Conservation (phyloP, 2,329 filamentous ascomycete genomes). For the Ophiocordyceps camponoti-floridani region DNA sequence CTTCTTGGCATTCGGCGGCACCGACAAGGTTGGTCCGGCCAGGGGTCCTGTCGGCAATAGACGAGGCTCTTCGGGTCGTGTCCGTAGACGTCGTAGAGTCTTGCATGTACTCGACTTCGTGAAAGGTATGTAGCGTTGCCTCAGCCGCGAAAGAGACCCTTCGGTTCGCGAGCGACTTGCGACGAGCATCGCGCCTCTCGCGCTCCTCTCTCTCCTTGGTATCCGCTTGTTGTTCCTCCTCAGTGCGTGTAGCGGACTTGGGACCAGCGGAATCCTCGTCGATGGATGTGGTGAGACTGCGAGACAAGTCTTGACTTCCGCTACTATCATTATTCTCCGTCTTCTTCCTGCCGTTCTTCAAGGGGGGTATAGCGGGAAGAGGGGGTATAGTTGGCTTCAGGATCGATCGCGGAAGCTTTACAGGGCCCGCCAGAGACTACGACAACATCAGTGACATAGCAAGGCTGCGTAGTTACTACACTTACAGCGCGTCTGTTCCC, state of each 20-base stretch:
- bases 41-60: slow-evolving; percentile 19
- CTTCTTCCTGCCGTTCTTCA: slow-evolving; percentile 21
- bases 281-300: neutral
- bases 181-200: slow-evolving; percentile 67
- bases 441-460: slow-evolving; percentile 3
- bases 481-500: slow-evolving; percentile 68
- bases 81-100: slow-evolving; percentile 74
- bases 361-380: slow-evolving; percentile 46
- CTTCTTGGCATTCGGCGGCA: slow-evolving; percentile 22
- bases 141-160: slow-evolving; percentile 95
- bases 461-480: slow-evolving; percentile 1
- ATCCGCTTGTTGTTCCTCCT: slow-evolving; percentile 54
- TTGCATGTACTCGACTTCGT: slow-evolving; percentile 76
- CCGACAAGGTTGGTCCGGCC: slow-evolving; percentile 1
- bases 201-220: slow-evolving; percentile 52
- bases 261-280: slow-evolving; percentile 15
- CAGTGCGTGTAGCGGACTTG: slow-evolving; percentile 47
- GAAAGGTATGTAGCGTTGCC: slow-evolving; percentile 92
- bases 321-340: neutral
- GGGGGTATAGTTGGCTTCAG: slow-evolving; percentile 63
- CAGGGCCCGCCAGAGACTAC: slow-evolving; percentile 37
- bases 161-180: slow-evolving; percentile 84
- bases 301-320: slow-evolving; percentile 6
- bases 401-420: slow-evolving; percentile 46
- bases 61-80: slow-evolving; percentile 56